phyloP scores from a whole-genome alignment of 176 grass and related monocot genomes.

The Ensete ventricosum region DNA sequence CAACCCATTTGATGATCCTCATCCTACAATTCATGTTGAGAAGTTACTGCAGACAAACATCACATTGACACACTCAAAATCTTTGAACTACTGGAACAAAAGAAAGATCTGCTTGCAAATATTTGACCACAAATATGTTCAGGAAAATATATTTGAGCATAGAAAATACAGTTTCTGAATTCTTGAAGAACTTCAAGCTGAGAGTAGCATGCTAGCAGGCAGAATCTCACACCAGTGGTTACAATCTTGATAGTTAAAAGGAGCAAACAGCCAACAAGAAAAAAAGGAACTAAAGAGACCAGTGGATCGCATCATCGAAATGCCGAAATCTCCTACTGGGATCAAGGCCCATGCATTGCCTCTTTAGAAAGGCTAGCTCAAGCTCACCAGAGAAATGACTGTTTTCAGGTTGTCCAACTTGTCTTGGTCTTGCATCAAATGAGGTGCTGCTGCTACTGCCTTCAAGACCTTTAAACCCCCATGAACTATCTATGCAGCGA shows the following conservation, averaged over 20 bases:
- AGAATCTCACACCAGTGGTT: no score
- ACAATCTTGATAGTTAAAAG: no score
- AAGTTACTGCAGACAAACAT: no score
- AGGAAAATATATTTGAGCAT: not conserved
- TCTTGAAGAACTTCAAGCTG: no score
- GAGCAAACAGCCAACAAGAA: no score
- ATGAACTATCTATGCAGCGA: not conserved
- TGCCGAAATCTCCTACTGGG: not conserved
- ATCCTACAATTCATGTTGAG: no score
- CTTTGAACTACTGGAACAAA: no score
- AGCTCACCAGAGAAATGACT: slow-evolving; percentile 2
- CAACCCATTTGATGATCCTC: no score
- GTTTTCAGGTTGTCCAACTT: not conserved
- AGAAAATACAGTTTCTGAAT: not conserved
- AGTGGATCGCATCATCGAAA: not conserved
- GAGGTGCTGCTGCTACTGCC: not conserved
- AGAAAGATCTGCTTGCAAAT: no score
- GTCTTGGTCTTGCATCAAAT: not conserved
- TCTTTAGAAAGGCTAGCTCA: not conserved
- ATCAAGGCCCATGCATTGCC: not conserved
- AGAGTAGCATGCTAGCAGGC: no score
- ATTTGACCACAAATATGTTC: not conserved
- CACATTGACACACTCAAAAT: no score
- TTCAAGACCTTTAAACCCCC: not conserved
- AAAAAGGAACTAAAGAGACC: not conserved